Percentiles rank a stretch among this genome's conserved stretches.
Conservation (phyloP, 805 yeast species). For the Candida easanensis region DNA sequence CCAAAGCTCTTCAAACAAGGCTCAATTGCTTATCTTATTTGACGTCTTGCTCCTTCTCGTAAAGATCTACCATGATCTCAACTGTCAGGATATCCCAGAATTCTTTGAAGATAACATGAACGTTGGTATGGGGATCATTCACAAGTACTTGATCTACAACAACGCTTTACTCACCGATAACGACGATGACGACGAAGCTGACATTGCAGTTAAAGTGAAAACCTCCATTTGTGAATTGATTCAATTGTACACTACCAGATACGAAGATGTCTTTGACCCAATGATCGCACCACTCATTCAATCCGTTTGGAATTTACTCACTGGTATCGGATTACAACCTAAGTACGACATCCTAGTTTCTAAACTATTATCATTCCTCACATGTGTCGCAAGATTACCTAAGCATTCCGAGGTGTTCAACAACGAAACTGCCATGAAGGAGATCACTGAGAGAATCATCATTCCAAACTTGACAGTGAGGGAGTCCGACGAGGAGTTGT, state of each 20-base stretch:
- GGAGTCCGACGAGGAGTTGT: conserved; percentile 84
- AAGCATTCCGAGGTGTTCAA: conserved; percentile 65
- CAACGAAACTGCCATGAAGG: conserved; percentile 60
- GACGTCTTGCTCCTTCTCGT: conserved; percentile 69
- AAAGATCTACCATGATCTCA: conserved; percentile 87
- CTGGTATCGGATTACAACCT: conserved; percentile 60
- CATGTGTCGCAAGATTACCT: conserved; percentile 73
- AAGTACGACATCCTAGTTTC: conserved; percentile 85
- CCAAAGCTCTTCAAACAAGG: conserved; percentile 41
- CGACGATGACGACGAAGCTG: conserved; percentile 66
- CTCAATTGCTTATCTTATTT: conserved; percentile 52
- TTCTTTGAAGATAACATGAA: conserved; percentile 90
- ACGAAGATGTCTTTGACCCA: conserved; percentile 87
- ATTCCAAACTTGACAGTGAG: conserved; percentile 86
- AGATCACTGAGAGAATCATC: conserved; percentile 77
- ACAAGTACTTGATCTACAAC: conserved; percentile 68
- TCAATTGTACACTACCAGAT: conserved; percentile 82
- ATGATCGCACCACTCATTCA: conserved; percentile 76
- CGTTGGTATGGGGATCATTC: conserved; percentile 75
- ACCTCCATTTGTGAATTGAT: conserved; percentile 82
- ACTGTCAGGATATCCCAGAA: conserved; percentile 97
- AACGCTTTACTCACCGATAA: conserved; percentile 54
- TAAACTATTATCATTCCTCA: conserved; percentile 74
- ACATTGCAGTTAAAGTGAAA: conserved; percentile 67
- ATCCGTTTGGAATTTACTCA: conserved; percentile 75